Evolutionary conservation across 208 protist genomes (phyloP).

Genomic region (Porcisia deanei): DNA sequence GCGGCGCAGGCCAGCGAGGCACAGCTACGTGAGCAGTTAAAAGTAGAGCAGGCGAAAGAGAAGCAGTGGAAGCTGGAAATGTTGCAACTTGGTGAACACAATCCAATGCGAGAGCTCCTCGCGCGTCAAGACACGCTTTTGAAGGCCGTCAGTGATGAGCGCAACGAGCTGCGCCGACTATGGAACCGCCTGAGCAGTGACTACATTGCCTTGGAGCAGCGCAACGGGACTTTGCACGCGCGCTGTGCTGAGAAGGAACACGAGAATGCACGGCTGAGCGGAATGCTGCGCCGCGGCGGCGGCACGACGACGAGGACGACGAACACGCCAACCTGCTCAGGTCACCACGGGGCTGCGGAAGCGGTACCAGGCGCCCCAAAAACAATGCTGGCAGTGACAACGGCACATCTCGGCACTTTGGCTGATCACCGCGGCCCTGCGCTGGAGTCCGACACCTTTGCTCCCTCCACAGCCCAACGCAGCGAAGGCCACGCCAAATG

Average conservation of each 20-base stretch:
- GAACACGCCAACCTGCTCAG: background rate
- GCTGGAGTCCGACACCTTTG: background rate
- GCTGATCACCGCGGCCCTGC: background rate
- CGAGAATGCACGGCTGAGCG: conserved; percentile 62
- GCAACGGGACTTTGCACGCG: conserved; percentile 74
- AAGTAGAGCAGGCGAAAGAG: conserved; percentile 32
- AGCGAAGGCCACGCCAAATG: background rate
- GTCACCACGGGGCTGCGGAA: background rate
- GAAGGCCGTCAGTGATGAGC: conserved; percentile 52
- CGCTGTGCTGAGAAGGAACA: conserved; percentile 74
- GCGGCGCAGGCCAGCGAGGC: conserved; percentile 30
- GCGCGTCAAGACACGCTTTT: conserved; percentile 56
- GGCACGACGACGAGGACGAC: background rate
- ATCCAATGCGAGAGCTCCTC: conserved; percentile 58
- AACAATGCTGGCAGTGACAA: background rate
- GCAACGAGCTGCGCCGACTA: conserved; percentile 49
- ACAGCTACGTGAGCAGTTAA: conserved; percentile 39
- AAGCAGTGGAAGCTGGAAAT: conserved; percentile 42
- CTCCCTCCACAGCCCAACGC: background rate
- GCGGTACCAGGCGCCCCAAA: too few relatives aligned
- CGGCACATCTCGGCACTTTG: background rate
- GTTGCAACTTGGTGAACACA: conserved; percentile 38
- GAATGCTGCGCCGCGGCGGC: conserved; percentile 27
- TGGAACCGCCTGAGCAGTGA: conserved; percentile 60
- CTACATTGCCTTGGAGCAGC: conserved; percentile 67